Base-by-base conservation (phyloP, 163 green algal species). In the Scenedesmus sp. region DNA sequence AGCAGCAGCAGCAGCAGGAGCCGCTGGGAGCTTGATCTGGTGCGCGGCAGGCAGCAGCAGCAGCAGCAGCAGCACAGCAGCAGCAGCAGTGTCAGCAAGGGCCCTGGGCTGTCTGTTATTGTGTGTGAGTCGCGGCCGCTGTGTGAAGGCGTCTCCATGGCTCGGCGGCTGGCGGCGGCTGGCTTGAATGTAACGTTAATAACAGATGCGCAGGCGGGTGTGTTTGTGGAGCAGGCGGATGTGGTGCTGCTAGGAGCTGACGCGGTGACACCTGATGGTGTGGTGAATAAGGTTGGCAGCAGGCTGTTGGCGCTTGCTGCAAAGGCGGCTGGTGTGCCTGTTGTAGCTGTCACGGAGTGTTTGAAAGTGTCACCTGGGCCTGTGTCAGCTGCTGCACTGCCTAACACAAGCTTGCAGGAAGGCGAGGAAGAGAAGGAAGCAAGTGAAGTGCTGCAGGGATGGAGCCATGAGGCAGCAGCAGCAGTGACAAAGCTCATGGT, bases 41-140 rank as follows among this genome's bases (percentile, higher is more conserved):
- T 20, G 46, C 5, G 4, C 20, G 56, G 20, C 16, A 16, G 85
- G 55, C 90, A 94, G 60, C 26, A 57, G 23, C 81, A 92, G 13
- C 82, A 88, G 84, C 86, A 89, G 23, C 77, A 56, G n/a, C 77
- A 52, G 9, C 86, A 26, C n/a, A 13, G 67, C 16, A 70, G 4
- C 46, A 34, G 90, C 84, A 9, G 84, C 83, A 79, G 70, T 23
- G 7, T 54, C 59, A 70, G 54, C 57, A 73, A 16, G 57, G 54
- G 7, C 1, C 9, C 55, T 18, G 54, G 85, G 15, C 26, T 95
- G 18, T 86, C 52, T 5, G 91, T 91, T 0, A 57, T 95, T 1
- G 88, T 95, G 34, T 95, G 92, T 52, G 93, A 95, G 82, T 88
- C 92, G 8, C 92, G 94, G 87, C 94, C 94, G 55, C 84, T 95